Evolutionary conservation across 1,284 basidiomycete species (phyloP), one percentile per base, ranked within the genome.

Genomic region (Pisolithus thermaeus): DNA sequence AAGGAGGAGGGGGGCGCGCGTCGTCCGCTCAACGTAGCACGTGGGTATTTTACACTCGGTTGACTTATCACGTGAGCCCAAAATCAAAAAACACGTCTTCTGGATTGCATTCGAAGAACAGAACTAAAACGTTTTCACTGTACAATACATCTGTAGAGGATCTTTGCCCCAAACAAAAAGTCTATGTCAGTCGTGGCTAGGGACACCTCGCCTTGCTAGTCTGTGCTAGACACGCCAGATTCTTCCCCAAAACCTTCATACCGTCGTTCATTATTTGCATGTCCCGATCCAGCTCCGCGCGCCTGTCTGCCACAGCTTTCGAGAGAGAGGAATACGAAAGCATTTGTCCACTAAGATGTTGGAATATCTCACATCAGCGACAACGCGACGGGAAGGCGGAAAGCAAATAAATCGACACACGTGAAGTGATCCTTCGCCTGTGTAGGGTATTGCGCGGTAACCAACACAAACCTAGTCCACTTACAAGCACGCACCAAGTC

Each of bases 361-460:
- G 4, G 1, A 14, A 11, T 23, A 52, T 12, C 27, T 7, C 37
- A 36, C 22, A 9, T 60, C 35, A 61, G 38, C 16, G 25, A 25
- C 35, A 16, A 30, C n/a, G n/a, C n/a, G n/a, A n/a, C n/a, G n/a
- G 14, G 6, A 12, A 16, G 16, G 22, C 1, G 27, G 16, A n/a
- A 51, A 5, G 1, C 12, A 11, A 52, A n/a, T 39, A 32, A 44
- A 36, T 48, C n/a, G 55, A 22, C 54, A 49, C 44, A 69, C 67
- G 59, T 64, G 22, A 66, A 30, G 46, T 61, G 58, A 38, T 68
- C 67, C 40, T 66, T 66, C 23, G 57, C 59, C 64, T 68, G 36
- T 41, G 30, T 20, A 49, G 8, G 35, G 22, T 16, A 53, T 42
- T 32, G 30, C 36, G 40, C 41, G 22, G 46, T 25, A 16, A 44